Evolutionary conservation across 2,329 filamentous ascomycete species (phyloP).

Genomic region (Claviceps pusilla): DNA sequence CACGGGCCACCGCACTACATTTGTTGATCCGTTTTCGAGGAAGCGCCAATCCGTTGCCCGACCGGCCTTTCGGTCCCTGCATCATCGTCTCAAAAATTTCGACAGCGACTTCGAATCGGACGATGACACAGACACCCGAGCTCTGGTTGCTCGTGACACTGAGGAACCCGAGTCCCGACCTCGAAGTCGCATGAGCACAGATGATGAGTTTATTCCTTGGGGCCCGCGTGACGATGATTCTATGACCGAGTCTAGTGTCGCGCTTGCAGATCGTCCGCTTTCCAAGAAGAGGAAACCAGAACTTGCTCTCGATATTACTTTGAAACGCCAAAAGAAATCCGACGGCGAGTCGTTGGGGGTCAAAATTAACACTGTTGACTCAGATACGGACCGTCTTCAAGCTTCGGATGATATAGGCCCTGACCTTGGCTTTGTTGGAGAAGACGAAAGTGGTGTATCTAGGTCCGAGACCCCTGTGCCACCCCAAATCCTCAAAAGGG

Average conservation of each 20-base stretch:
- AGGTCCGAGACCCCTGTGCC: conserved; percentile 33
- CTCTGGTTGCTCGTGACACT: conserved; percentile 52
- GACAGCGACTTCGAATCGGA: conserved; percentile 71
- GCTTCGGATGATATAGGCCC: conserved; percentile 35
- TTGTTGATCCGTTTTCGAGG: conserved; percentile 52
- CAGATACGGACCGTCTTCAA: conserved; percentile 30
- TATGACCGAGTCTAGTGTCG: conserved; percentile 59
- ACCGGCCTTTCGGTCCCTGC: conserved; percentile 61
- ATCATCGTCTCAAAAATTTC: conserved; percentile 52
- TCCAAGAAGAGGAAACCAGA: conserved; percentile 62
- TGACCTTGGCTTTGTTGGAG: conserved; percentile 31
- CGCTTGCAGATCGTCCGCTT: conserved; percentile 39
- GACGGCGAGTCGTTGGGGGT: conserved; percentile 67
- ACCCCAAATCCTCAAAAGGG: conserved; percentile 25
- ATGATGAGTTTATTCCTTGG: conserved; percentile 36
- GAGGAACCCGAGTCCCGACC: conserved; percentile 75
- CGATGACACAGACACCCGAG: conserved; percentile 51
- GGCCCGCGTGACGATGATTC: conserved; percentile 44
- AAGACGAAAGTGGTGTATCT: conserved; percentile 24
- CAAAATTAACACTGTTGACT: conserved; percentile 37
- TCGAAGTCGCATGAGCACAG: conserved; percentile 56
- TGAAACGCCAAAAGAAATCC: conserved; percentile 67
- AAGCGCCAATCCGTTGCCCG: conserved; percentile 41
- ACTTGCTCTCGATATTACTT: conserved; percentile 46
- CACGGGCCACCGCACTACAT: conserved; percentile 42